Percentiles rank a stretch among this genome's conserved stretches.
Evolutionary conservation across 768 basidiomycete genomes (phyloP).

Genomic region (Trametes cubensis): DNA sequence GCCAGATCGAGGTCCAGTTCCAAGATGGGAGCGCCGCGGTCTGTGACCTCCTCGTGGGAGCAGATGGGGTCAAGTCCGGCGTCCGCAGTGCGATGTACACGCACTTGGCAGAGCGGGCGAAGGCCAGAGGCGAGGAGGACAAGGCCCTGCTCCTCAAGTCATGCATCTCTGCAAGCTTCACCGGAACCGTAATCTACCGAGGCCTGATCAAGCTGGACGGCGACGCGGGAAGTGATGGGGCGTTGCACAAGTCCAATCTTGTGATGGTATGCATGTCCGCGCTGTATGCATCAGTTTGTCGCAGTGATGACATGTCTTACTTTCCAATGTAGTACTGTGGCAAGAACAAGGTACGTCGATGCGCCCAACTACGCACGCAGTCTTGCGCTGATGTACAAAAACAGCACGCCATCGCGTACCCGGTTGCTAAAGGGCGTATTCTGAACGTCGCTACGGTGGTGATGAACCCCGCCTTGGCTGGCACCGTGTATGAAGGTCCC

Average conservation of each 20-base stretch:
- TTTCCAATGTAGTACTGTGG: slow-evolving; percentile 12
- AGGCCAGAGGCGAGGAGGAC: not conserved
- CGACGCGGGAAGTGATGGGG: not conserved
- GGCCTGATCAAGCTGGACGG: not conserved
- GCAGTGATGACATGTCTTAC: not conserved
- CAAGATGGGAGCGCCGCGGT: slow-evolving; percentile 29
- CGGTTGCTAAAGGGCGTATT: slow-evolving; percentile 11
- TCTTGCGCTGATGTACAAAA: not conserved
- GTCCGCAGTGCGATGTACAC: slow-evolving; percentile 17
- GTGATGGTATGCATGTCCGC: not conserved
- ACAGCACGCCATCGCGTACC: slow-evolving; percentile 19
- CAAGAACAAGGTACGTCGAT: slow-evolving; percentile 10
- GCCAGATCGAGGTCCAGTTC: slow-evolving; percentile 26
- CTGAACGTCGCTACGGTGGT: slow-evolving; percentile 10
- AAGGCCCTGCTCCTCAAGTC: slow-evolving; percentile 3
- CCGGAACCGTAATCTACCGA: slow-evolving; percentile 11
- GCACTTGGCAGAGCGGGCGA: slow-evolving; percentile 8
- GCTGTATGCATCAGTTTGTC: not conserved
- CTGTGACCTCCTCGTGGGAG: slow-evolving; percentile 34
- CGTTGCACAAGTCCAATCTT: not conserved
- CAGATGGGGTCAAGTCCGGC: slow-evolving; percentile 31
- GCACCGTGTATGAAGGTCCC: slow-evolving; percentile 9
- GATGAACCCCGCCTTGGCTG: not conserved
- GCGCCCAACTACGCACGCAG: not conserved
- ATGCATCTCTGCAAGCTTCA: not conserved